Conservation (phyloP, 2,329 filamentous ascomycete genomes). For the Bisporella sp. region DNA sequence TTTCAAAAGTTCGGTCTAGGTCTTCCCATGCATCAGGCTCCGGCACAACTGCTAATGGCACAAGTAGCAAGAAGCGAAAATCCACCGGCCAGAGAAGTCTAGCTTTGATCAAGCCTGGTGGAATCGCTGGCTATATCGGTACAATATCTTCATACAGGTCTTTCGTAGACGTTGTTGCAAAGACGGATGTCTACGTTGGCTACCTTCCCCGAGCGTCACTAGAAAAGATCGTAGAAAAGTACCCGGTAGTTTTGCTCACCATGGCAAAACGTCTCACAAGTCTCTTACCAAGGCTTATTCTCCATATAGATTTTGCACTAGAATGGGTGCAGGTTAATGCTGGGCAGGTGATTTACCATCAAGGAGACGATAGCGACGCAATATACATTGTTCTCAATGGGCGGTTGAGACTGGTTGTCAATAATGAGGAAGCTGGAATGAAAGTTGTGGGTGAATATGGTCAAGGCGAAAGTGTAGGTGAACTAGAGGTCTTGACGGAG, state of each 20-base stretch:
- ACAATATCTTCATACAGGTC: constrained; percentile 93
- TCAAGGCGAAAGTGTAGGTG: constrained; percentile 94
- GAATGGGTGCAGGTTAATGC: constrained; percentile 98
- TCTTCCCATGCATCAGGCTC: constrained; percentile 27
- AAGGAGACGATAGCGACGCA: constrained; percentile 91
- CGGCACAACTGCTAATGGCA: constrained; percentile 15
- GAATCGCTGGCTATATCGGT: constrained; percentile 88
- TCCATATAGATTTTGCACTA: constrained; percentile 96
- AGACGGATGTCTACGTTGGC: constrained; percentile 96
- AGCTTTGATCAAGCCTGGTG: constrained; percentile 89
- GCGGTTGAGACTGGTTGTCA: constrained; percentile 75
- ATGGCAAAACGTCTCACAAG: constrained; percentile 94
- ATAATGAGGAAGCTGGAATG: constrained; percentile 73
- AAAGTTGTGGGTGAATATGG: constrained; percentile 87
- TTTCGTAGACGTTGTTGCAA: constrained; percentile 93
- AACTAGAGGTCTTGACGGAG: constrained; percentile 95
- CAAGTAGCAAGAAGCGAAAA: constrained; percentile 33
- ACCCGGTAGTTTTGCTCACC: constrained; percentile 86
- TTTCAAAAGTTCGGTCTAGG: constrained; percentile 36
- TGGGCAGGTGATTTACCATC: constrained; percentile 89
- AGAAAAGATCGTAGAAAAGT: constrained; percentile 86
- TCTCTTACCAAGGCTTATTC: constrained; percentile 78
- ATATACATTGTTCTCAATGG: constrained; percentile 98
- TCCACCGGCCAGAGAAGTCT: constrained; percentile 60
- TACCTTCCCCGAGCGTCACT: constrained; percentile 81